Conservation (phyloP, 1,284 basidiomycete genomes). For the Leccinum griseonigrum region DNA sequence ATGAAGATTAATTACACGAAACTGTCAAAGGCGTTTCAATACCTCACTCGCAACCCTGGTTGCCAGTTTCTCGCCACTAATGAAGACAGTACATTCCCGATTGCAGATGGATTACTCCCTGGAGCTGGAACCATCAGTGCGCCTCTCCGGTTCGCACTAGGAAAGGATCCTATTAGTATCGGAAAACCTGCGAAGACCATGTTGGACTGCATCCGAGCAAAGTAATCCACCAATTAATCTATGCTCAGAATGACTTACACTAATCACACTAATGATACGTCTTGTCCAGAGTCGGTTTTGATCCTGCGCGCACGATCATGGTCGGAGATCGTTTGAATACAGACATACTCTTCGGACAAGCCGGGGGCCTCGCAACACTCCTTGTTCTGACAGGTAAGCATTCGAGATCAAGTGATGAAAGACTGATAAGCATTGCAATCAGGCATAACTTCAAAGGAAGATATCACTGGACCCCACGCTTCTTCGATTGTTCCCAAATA, state of each 20-base stretch:
- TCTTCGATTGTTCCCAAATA: slow-evolving; percentile 77
- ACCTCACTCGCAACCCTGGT: slow-evolving; percentile 75
- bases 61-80: slow-evolving; percentile 94
- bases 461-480: slow-evolving; percentile 70
- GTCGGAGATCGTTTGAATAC: slow-evolving; percentile 94
- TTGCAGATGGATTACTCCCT: slow-evolving; percentile 77
- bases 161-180: slow-evolving; percentile 72
- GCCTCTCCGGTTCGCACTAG: slow-evolving; percentile 75
- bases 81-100: slow-evolving; percentile 89
- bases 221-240: slow-evolving; percentile 49
- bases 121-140: slow-evolving; percentile 86
- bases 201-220: slow-evolving; percentile 95
- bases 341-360: slow-evolving; percentile 90
- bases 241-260: neutral
- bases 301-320: slow-evolving; percentile 88
- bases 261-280: slow-evolving; percentile 7
- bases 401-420: slow-evolving; percentile 6
- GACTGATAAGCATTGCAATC: slow-evolving; percentile 5
- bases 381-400: slow-evolving; percentile 89
- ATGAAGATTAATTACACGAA: slow-evolving; percentile 87
- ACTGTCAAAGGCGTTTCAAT: slow-evolving; percentile 90
- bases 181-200: slow-evolving; percentile 93
- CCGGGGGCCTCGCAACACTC: slow-evolving; percentile 82
- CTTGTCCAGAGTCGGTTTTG: slow-evolving; percentile 70
- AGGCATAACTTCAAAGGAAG: slow-evolving; percentile 74